Evolutionary conservation across 169 alveolate genomes (phyloP).

Genomic region (Besnoitia besnoiti): DNA sequence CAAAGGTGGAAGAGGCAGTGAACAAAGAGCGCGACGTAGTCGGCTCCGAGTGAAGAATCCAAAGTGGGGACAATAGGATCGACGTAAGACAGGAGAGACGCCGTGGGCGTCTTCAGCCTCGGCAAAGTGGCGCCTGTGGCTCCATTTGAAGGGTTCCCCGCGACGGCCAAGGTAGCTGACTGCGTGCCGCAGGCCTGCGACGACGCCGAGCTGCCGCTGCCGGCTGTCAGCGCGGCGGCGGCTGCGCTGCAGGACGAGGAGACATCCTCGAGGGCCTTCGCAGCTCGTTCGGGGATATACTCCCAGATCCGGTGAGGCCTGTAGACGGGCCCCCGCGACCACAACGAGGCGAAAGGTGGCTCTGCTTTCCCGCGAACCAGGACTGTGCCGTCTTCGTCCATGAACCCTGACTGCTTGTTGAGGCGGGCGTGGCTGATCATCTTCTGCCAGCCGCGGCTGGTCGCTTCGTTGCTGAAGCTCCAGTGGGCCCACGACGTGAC

Average conservation of each 20-base stretch:
- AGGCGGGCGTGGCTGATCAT: conserved; percentile 89
- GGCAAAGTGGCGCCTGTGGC: conserved; percentile 15
- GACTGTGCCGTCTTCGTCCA: conserved; percentile 91
- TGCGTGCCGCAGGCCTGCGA: neutral
- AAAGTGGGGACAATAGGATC: conserved; percentile 57
- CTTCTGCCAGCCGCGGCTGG: conserved; percentile 92
- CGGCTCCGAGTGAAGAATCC: conserved; percentile 64
- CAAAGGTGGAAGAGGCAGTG: conserved; percentile 78
- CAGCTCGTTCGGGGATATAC: conserved; percentile 72
- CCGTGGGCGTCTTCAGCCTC: conserved; percentile 37
- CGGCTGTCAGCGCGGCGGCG: conserved; percentile 47
- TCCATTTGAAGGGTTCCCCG: neutral
- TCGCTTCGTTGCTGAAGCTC: conserved; percentile 85
- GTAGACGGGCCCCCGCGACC: conserved; percentile 86
- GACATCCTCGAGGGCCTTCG: conserved; percentile 59
- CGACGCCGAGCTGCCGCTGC: neutral
- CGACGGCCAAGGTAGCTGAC: neutral
- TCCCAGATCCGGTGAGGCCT: conserved; percentile 89
- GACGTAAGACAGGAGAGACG: conserved; percentile 50
- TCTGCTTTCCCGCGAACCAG: conserved; percentile 90
- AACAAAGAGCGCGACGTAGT: conserved; percentile 63
- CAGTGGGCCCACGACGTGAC: conserved; percentile 93
- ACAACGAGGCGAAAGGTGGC: conserved; percentile 87
- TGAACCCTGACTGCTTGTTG: conserved; percentile 86
- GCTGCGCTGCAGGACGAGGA: conserved; percentile 44